Evolutionary conservation across 2,329 filamentous ascomycete species (phyloP).

Genomic region (Colletotrichum tamarilloi): DNA sequence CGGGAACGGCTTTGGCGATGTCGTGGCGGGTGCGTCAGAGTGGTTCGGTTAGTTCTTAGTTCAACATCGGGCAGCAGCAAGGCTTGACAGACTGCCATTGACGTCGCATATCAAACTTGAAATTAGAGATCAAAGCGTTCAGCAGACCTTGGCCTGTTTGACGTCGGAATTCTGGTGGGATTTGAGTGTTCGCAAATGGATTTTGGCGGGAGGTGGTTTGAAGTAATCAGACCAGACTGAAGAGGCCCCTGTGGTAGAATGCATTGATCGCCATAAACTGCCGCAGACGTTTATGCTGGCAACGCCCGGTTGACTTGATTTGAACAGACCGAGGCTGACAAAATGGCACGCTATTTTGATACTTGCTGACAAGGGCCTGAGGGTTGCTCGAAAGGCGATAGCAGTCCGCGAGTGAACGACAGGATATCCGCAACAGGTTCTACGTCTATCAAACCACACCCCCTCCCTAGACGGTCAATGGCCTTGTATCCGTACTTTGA

Average conservation of each 20-base stretch:
- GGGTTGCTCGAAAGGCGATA: slow-evolving; percentile 2
- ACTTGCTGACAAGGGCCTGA: slow-evolving; percentile 18
- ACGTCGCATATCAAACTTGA: slow-evolving; percentile 20
- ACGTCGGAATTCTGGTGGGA: not conserved
- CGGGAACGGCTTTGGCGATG: slow-evolving; percentile 8
- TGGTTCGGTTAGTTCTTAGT: not conserved
- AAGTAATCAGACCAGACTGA: slow-evolving; percentile 12
- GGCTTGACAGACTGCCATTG: slow-evolving; percentile 10
- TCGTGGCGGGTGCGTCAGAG: not conserved
- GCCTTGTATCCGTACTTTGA: not conserved
- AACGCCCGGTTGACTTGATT: slow-evolving; percentile 5
- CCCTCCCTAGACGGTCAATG: slow-evolving; percentile 4
- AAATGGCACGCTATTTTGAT: slow-evolving; percentile 26
- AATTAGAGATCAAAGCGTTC: slow-evolving; percentile 16
- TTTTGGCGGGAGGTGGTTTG: not conserved
- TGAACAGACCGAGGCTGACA: slow-evolving; percentile 20
- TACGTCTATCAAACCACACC: slow-evolving; percentile 13
- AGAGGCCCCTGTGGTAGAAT: slow-evolving; percentile 5
- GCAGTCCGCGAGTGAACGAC: not conserved
- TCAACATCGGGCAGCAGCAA: slow-evolving; percentile 2
- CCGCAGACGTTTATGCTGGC: slow-evolving; percentile 26
- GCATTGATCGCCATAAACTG: slow-evolving; percentile 30
- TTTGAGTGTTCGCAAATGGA: not conserved
- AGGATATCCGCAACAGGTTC: slow-evolving; percentile 6
- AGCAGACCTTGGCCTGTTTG: slow-evolving; percentile 18